Conservation (phyloP, 495 filamentous ascomycete genomes). For the Pseudevernia furfuracea region DNA sequence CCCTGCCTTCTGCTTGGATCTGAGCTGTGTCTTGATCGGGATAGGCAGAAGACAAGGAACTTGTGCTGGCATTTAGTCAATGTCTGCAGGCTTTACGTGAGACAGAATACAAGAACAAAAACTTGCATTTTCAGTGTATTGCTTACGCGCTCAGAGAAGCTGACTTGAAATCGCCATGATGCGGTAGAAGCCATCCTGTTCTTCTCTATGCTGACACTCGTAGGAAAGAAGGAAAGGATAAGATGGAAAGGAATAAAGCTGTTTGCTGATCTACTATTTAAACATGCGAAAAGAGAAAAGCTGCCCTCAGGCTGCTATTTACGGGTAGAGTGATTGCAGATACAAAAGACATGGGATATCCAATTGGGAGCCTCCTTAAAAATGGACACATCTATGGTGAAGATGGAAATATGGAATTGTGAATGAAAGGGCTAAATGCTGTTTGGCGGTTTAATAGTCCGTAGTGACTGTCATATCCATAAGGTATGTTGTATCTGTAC, state of each 20-base stretch:
- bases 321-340: not conserved
- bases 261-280: not conserved
- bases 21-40: conserved; percentile 15
- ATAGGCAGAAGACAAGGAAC: conserved; percentile 34
- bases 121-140: conserved; percentile 40
- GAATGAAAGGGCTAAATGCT: not conserved
- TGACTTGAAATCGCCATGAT: conserved; percentile 36
- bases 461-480: not conserved
- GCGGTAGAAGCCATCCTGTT: conserved; percentile 10
- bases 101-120: conserved; percentile 10
- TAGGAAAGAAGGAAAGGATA: too few relatives aligned
- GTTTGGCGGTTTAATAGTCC: not conserved
- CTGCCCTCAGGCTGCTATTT: not conserved
- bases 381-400: not conserved
- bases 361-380: not conserved
- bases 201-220: not conserved
- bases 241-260: not conserved
- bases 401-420: not conserved
- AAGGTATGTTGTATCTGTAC: not conserved
- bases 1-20: conserved; percentile 17
- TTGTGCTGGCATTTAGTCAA: conserved; percentile 33
- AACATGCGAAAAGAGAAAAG: not conserved
- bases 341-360: not conserved
- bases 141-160: conserved; percentile 46
- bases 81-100: not conserved